A percentile compares a stretch with the other conserved stretches of the same genome.
These are phyloP conservation scores for Trichoderma afroharzianum DNA, from an alignment of 2,329 filamentous ascomycete species.

Conservation along the genomic window DNA sequence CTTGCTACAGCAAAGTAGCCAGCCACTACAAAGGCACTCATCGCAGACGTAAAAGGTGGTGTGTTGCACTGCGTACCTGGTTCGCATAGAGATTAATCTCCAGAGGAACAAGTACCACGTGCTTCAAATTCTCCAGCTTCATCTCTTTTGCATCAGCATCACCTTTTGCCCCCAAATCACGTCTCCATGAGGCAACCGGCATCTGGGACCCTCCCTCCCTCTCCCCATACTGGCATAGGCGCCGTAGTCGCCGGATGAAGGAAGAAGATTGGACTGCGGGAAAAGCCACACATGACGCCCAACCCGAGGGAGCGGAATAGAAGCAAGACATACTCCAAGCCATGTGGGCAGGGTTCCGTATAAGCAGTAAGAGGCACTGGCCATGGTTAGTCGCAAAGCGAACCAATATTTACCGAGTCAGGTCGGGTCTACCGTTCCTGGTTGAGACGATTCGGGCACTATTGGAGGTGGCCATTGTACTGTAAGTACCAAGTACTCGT, in stretches of 20 bases:
- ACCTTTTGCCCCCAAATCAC: not conserved
- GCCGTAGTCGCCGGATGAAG: not conserved
- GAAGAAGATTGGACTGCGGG: conserved; percentile 3
- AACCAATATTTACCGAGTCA: conserved; percentile 4
- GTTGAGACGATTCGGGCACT: not conserved
- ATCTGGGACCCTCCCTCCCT: not conserved
- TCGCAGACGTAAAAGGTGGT: not conserved
- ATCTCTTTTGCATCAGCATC: not conserved
- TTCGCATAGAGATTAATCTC: conserved; percentile 13
- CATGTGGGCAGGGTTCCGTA: conserved; percentile 15
- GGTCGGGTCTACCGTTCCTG: not conserved
- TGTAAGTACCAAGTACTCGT: not conserved
- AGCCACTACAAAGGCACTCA: not conserved
- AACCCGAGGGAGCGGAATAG: conserved; percentile 11
- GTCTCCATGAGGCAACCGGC: conserved; percentile 1
- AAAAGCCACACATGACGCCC: conserved; percentile 7
- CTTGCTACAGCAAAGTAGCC: not conserved
- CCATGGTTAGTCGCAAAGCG: not conserved
- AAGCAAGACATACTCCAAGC: conserved; percentile 16
- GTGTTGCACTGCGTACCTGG: conserved; percentile 5
- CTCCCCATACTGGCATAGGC: not conserved
- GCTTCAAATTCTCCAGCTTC: conserved; percentile 6
- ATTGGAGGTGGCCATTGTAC: not conserved
- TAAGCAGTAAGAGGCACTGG: not conserved
- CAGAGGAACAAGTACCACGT: not conserved